Conservation (phyloP, 2,329 filamentous ascomycete species). For the Tolypocladium ophioglossoides region DNA sequence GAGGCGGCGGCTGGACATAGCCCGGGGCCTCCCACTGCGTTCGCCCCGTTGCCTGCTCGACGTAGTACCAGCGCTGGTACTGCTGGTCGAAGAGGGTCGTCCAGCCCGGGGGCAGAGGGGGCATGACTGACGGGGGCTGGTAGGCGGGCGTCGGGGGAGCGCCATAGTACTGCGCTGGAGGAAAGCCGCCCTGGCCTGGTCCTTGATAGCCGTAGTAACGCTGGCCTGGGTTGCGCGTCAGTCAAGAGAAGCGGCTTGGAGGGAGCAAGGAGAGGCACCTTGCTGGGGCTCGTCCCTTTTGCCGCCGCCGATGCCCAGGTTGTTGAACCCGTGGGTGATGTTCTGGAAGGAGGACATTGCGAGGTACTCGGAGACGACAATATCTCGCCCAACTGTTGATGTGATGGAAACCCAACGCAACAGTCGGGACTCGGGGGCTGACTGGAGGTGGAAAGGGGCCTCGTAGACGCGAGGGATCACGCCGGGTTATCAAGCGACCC, state of each 20-base stretch:
- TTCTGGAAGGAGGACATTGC: slow-evolving; percentile 36
- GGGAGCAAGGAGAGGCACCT: not conserved
- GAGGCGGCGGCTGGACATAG: slow-evolving; percentile 13
- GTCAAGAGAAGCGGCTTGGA: not conserved
- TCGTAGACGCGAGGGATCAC: not conserved
- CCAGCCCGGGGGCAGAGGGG: slow-evolving; percentile 52
- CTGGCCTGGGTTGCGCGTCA: slow-evolving; percentile 4
- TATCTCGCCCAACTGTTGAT: not conserved
- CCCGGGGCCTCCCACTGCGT: slow-evolving; percentile 54
- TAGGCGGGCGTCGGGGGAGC: slow-evolving; percentile 16
- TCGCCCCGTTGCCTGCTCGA: slow-evolving; percentile 48
- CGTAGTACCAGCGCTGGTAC: slow-evolving; percentile 53
- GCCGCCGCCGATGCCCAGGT: slow-evolving; percentile 33
- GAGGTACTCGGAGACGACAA: not conserved
- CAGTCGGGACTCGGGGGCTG: too few relatives aligned
- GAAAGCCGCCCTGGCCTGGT: slow-evolving; percentile 9
- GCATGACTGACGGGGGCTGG: slow-evolving; percentile 25
- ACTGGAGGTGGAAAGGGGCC: not conserved
- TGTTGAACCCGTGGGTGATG: slow-evolving; percentile 32
- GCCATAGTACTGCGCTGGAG: slow-evolving; percentile 8
- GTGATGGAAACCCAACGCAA: too few relatives aligned
- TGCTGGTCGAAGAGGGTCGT: slow-evolving; percentile 50
- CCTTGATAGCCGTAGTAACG: slow-evolving; percentile 16
- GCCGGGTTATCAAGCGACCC: not conserved
- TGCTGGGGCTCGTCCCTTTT: not conserved